These are phyloP conservation scores for Cicer yamashitae DNA, from an alignment of 306 rosid genomes.

Conservation along the genomic window DNA sequence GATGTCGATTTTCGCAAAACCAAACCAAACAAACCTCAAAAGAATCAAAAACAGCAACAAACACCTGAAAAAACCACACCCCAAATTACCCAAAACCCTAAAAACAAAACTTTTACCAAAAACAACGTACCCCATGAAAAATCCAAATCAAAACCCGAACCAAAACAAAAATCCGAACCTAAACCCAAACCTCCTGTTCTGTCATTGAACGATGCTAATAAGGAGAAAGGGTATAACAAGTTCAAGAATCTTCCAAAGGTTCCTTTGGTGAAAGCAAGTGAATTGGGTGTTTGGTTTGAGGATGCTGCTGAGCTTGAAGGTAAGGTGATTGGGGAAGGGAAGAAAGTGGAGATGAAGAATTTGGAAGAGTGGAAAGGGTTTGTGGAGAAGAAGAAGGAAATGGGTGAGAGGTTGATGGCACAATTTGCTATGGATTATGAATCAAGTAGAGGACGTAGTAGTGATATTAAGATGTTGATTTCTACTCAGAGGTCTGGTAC, in stretches of 20 bases:
- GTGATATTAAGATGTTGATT: conserved; percentile 88
- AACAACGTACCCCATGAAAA: conserved; percentile 49
- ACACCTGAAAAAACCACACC: conserved; percentile 40
- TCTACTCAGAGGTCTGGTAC: conserved; percentile 94
- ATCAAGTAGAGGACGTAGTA: conserved; percentile 74
- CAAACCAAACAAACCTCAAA: conserved; percentile 47
- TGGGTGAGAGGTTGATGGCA: conserved; percentile 86
- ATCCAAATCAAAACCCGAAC: conserved; percentile 53
- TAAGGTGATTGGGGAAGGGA: conserved; percentile 69
- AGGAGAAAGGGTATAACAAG: conserved; percentile 54
- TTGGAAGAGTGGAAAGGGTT: conserved; percentile 71
- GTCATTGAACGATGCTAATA: conserved; percentile 52
- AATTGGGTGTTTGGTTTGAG: conserved; percentile 76
- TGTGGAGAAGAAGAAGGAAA: conserved; percentile 71
- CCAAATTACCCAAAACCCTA: conserved; percentile 42
- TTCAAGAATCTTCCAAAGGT: conserved; percentile 75
- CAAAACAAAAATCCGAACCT: conserved; percentile 59
- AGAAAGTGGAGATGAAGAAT: conserved; percentile 54
- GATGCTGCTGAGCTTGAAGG: conserved; percentile 74
- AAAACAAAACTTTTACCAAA: conserved; percentile 33
- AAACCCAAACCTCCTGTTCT: conserved; percentile 66
- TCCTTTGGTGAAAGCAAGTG: conserved; percentile 69
- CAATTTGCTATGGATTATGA: conserved; percentile 81
- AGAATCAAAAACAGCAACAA: conserved; percentile 43
- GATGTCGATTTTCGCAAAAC: conserved; percentile 84